Base-by-base conservation (phyloP, 2,329 filamentous ascomycete genomes). In the Cladosporium sphaerospermum region DNA sequence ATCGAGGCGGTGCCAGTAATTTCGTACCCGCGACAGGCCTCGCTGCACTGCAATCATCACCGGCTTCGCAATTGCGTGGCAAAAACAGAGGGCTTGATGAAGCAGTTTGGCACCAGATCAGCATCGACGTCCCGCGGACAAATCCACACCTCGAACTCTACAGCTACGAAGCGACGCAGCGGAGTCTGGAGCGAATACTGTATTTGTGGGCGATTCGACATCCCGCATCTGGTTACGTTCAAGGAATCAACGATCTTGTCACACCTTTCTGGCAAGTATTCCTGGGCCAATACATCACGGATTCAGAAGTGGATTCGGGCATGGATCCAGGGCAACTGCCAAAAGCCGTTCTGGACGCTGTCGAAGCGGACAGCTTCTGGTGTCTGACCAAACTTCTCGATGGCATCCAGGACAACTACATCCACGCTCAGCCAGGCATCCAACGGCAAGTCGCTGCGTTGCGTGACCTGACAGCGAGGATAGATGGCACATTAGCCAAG, bases 201-300 rank as follows among this genome's bases (percentile, higher is more conserved):
- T 99, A 99, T 67, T 82, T 99, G 2, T 99, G 93, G 93, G 93
- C 93, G 2, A 95, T 99, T 61, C 83, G 95, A 47, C 93, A 99
- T 73, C 93, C 93, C 1, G 95, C 95, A 5, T 96, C 90, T 66
- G 93, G 93, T 48, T 99, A 99, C 66, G 93, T 99, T 0, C 93
- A 99, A 73, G 93, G 93, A 34, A 99, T 99, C 72, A 99, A 99
- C 69, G 93, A 99, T 67, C 80, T 99, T 31, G 93, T 96, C 10
- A 96, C 92, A 9, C 93, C 93, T 1, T 97, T 99, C 67, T 99
- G 89, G 87, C 91, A 99, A 71, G 92, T 97, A 2, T 99, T 99
- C 62, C 76, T 99, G 3, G 89, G 89, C 3, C 85, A 88, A 42
- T 99, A 99, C 71, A 93, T 97, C 56, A 91, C 89, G n/a, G 89